Conservation (phyloP, 805 yeast species). For the Pichia phayaonensis region DNA sequence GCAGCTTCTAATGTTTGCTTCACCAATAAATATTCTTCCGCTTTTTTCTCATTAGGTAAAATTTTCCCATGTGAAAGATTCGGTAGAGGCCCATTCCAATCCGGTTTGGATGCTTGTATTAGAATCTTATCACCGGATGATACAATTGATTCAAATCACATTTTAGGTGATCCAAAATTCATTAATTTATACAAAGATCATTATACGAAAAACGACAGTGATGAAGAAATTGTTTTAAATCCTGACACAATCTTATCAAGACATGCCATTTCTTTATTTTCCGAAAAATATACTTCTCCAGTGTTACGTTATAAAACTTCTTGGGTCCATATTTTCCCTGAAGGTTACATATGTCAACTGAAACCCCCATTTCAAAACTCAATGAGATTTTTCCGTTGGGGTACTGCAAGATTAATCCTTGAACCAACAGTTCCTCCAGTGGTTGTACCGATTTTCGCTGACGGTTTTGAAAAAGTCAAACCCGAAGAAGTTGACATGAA, state of each 20-base stretch:
- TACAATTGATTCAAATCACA: conserved; percentile 40
- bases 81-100: conserved; percentile 92
- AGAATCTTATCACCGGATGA: conserved; percentile 74
- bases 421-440: conserved; percentile 82
- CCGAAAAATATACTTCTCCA: conserved; percentile 41
- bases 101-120: conserved; percentile 79
- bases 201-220: background rate
- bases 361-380: conserved; percentile 74
- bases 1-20: conserved; percentile 93
- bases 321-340: conserved; percentile 95
- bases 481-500: conserved; percentile 66
- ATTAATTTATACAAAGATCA: background rate
- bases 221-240: background rate
- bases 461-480: conserved; percentile 80
- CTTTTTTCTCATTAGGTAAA: conserved; percentile 81
- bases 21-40: conserved; percentile 39
- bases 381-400: conserved; percentile 96
- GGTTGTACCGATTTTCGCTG: conserved; percentile 75
- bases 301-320: conserved; percentile 57
- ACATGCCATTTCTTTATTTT: conserved; percentile 15
- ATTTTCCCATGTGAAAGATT: conserved; percentile 81
- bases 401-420: conserved; percentile 72
- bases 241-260: conserved; percentile 1
- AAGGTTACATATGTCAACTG: conserved; percentile 84
- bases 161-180: conserved; percentile 15